Evolutionary conservation across 75 land plant species (phyloP).

Genomic region (Pinus tabuliformis): DNA sequence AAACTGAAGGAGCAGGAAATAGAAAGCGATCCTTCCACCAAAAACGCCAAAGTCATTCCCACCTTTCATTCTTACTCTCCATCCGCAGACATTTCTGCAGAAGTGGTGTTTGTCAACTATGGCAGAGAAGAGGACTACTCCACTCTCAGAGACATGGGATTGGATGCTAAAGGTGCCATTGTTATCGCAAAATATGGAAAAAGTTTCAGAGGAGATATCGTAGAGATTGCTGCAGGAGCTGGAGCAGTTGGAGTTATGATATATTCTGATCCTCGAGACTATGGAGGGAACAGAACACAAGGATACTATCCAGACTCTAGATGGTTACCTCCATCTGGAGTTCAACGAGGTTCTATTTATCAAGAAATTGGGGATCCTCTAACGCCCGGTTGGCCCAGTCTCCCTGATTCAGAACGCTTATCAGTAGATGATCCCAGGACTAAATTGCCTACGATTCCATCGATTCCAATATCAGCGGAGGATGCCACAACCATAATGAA

Average conservation of each 20-base stretch:
- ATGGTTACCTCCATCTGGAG: conserved; percentile 83
- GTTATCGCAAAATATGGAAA: conserved; percentile 51
- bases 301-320: conserved; percentile 47
- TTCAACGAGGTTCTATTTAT: conserved; percentile 66
- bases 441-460: conserved; percentile 57
- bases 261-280: conserved; percentile 68
- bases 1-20: not conserved
- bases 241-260: conserved; percentile 71
- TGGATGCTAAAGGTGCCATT: conserved; percentile 57
- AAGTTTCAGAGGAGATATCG: conserved; percentile 57
- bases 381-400: conserved; percentile 86
- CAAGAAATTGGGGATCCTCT: conserved; percentile 68
- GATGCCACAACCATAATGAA: conserved; percentile 58
- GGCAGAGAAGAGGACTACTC: conserved; percentile 65
- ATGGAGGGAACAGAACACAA: conserved; percentile 38
- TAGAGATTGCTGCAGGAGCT: conserved; percentile 44
- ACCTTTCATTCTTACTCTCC: conserved; percentile 87
- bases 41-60: conserved; percentile 21
- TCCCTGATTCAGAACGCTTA: conserved; percentile 30
- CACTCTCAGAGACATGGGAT: conserved; percentile 40
- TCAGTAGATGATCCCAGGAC: conserved; percentile 39
- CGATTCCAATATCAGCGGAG: conserved; percentile 75
- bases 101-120: conserved; percentile 64
- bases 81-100: conserved; percentile 52
- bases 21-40: not conserved